These are phyloP conservation scores for Chaetomium sp. DNA, from an alignment of 2,329 filamentous ascomycete species.

Conservation along the genomic window DNA sequence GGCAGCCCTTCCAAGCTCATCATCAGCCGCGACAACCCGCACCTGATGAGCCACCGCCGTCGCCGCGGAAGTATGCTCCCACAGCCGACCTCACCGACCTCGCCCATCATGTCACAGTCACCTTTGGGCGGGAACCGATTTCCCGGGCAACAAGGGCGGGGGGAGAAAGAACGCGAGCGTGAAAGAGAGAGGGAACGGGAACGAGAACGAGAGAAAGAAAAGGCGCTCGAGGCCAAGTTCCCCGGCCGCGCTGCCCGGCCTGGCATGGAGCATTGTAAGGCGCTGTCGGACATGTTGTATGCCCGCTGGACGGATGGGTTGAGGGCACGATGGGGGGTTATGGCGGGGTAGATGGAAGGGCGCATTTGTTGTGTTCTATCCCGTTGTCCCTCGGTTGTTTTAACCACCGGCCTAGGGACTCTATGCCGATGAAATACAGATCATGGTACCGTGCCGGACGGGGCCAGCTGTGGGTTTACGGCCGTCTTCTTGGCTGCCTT, in stretches of 20 bases:
- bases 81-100: not conserved
- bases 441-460: too few relatives aligned
- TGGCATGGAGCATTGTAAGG: conserved; percentile 88
- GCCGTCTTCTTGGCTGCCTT: too few relatives aligned
- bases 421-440: too few relatives aligned
- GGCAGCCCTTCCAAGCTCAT: conserved; percentile 58
- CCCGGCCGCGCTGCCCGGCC: conserved; percentile 49
- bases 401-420: too few relatives aligned
- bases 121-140: conserved; percentile 28
- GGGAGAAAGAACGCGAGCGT: conserved; percentile 35
- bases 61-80: conserved; percentile 44
- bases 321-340: conserved; percentile 58
- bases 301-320: conserved; percentile 83
- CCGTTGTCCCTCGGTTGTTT: too few relatives aligned
- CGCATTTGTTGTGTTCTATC: too few relatives aligned
- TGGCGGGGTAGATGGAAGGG: conserved; percentile 16
- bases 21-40: conserved; percentile 75
- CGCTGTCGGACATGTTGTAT: conserved; percentile 86
- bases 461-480: too few relatives aligned
- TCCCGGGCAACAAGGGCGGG: conserved; percentile 34
- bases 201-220: conserved; percentile 30
- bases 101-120: conserved; percentile 23
- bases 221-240: conserved; percentile 43
- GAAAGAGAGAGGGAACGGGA: conserved; percentile 40
- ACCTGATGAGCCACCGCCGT: conserved; percentile 70